Percentiles rank a stretch among this genome's conserved stretches.
Conservation (phyloP, 306 rosid genomes). For the Prunus kanzakura region DNA sequence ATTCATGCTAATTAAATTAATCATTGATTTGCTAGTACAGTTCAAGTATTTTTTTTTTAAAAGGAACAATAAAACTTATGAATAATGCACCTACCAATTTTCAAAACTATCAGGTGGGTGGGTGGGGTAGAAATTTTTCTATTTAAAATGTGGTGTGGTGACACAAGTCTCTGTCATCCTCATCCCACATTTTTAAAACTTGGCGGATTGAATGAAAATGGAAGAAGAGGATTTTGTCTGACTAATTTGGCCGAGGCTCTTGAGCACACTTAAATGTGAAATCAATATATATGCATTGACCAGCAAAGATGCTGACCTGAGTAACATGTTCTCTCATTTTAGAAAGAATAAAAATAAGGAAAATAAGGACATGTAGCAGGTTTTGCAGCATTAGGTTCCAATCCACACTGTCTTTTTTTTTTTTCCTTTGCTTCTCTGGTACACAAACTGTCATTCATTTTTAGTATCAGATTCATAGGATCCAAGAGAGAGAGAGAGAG, state of each 20-base stretch:
- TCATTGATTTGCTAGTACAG: too few species aligned
- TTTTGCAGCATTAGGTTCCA: not conserved
- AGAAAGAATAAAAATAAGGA: too few species aligned
- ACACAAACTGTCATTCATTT: not conserved
- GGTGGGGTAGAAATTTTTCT: not conserved
- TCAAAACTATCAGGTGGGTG: not conserved
- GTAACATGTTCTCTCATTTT: not conserved
- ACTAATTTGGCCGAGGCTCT: not conserved
- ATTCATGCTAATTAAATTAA: too few species aligned
- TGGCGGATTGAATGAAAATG: not conserved
- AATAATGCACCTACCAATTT: not conserved
- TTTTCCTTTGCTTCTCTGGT: too few species aligned
- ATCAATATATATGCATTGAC: not conserved
- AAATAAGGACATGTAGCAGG: not conserved
- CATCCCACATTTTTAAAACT: not conserved
- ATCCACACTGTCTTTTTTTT: not conserved
- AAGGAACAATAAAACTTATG: not conserved
- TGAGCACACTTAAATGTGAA: not conserved
- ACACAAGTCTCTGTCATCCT: not conserved
- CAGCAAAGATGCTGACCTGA: not conserved
- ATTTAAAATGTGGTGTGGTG: too few species aligned
- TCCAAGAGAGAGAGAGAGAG: not conserved
- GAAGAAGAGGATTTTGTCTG: not conserved
- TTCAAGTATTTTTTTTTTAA: too few species aligned
- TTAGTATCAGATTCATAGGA: not conserved